Conservation (phyloP, 148 eudicot species). For the Linanthus parryae region DNA sequence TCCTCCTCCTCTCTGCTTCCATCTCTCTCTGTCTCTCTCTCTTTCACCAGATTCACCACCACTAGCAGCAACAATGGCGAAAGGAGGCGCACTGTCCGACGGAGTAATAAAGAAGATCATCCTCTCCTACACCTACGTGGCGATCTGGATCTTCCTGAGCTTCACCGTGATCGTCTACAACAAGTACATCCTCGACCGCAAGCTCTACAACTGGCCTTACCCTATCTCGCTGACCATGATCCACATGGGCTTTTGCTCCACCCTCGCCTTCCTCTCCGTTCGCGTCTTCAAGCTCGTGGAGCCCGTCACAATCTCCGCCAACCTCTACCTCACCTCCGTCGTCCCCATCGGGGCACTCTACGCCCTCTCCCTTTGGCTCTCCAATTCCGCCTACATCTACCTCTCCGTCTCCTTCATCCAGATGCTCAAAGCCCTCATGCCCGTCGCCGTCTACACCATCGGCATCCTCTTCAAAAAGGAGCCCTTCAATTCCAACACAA, state of each 20-base stretch:
- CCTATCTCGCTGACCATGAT: conserved; percentile 70
- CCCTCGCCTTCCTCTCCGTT: conserved; percentile 36
- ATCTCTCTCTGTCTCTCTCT: too few species aligned
- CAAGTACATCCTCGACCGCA: conserved; percentile 57
- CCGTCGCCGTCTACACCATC: conserved; percentile 53
- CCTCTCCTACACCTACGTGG: conserved; percentile 55
- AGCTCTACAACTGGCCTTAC: conserved; percentile 68
- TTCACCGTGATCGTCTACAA: conserved; percentile 67
- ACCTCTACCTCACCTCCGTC: conserved; percentile 35
- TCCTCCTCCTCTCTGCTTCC: too few species aligned
- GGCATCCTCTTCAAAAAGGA: conserved; percentile 42
- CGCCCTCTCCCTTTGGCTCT: conserved; percentile 58
- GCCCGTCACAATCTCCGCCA: conserved; percentile 27
- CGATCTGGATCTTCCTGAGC: conserved; percentile 54
- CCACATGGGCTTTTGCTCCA: conserved; percentile 57
- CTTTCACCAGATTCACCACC: too few species aligned
- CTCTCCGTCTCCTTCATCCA: conserved; percentile 68
- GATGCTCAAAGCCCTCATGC: conserved; percentile 67
- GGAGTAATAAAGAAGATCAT: conserved; percentile 48
- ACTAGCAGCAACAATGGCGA: too few species aligned
- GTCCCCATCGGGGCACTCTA: conserved; percentile 58
- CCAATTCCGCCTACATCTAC: conserved; percentile 68
- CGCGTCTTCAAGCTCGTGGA: conserved; percentile 37
- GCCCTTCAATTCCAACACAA: conserved; percentile 22
- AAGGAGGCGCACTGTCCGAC: too few species aligned